phyloP scores from a whole-genome alignment of 352 stramenopile species.

The Blastocystis sp. region DNA sequence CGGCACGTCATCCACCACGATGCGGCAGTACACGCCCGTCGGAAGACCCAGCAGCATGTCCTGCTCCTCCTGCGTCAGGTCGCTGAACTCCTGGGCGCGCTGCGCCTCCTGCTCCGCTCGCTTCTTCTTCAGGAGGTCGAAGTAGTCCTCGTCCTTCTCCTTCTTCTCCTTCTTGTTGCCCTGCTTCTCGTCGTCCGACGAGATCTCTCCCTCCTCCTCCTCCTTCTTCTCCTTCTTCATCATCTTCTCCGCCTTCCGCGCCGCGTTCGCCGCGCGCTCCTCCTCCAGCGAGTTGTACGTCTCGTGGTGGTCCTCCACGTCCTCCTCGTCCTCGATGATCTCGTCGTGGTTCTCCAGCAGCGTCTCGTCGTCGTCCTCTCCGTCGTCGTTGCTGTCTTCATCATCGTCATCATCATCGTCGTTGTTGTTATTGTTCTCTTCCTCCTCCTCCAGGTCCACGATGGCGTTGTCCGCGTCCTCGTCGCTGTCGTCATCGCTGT shows the following conservation, averaged over 20 bases:
- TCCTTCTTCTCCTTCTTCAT: slow-evolving; percentile 59
- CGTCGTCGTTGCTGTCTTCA: slow-evolving; percentile 49
- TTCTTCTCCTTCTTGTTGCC: slow-evolving; percentile 76
- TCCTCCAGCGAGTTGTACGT: slow-evolving; percentile 74
- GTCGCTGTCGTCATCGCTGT: background rate
- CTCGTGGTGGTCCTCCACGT: slow-evolving; percentile 75
- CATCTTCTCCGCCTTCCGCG: slow-evolving; percentile 55
- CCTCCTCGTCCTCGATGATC: slow-evolving; percentile 83
- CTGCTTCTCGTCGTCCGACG: slow-evolving; percentile 28
- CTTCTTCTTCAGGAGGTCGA: slow-evolving; percentile 69
- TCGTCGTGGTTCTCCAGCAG: slow-evolving; percentile 81
- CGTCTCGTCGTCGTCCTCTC: slow-evolving; percentile 72
- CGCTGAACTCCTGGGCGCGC: slow-evolving; percentile 80
- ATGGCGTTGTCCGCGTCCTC: slow-evolving; percentile 23
- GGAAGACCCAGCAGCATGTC: slow-evolving; percentile 79
- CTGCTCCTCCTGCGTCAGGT: slow-evolving; percentile 82
- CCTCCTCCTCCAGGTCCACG: slow-evolving; percentile 53
- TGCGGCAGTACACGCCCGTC: slow-evolving; percentile 53
- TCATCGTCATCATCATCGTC: slow-evolving; percentile 65
- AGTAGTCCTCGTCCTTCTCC: slow-evolving; percentile 84
- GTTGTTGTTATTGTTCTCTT: background rate
- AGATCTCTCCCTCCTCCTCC: slow-evolving; percentile 51
- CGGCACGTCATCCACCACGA: slow-evolving; percentile 36
- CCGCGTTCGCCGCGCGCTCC: slow-evolving; percentile 68
- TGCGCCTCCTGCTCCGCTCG: slow-evolving; percentile 76